phyloP scores from a whole-genome alignment of 2,329 filamentous ascomycete species.

The Dactylella cylindrospora region DNA sequence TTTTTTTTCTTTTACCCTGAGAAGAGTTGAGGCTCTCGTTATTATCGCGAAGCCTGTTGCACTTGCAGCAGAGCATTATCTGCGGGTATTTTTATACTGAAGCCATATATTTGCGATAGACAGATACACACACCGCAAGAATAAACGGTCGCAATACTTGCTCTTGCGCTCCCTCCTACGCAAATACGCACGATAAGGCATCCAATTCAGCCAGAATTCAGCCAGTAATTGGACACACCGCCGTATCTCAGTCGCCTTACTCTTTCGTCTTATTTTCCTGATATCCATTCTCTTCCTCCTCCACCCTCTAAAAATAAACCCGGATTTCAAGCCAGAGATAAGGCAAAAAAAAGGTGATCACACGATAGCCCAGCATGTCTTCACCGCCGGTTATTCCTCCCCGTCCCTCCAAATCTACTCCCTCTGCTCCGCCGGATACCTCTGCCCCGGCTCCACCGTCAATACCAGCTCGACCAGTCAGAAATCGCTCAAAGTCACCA shows the following conservation, averaged over 20 bases:
- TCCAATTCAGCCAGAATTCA: slow-evolving; percentile 43
- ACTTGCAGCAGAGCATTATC: too few species aligned
- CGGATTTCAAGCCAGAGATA: slow-evolving; percentile 4
- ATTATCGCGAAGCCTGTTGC: too few species aligned
- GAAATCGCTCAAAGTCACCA: slow-evolving; percentile 51
- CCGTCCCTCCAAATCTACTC: slow-evolving; percentile 43
- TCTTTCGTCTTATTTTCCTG: slow-evolving; percentile 12
- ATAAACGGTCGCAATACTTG: slow-evolving; percentile 25
- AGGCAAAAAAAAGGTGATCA: slow-evolving; percentile 3
- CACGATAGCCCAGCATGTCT: slow-evolving; percentile 43
- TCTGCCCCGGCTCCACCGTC: slow-evolving; percentile 55
- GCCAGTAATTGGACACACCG: slow-evolving; percentile 7
- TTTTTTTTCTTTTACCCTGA: too few species aligned
- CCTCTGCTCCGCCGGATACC: slow-evolving; percentile 47
- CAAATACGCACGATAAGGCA: slow-evolving; percentile 39
- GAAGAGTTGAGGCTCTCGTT: too few species aligned
- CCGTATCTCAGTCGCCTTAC: slow-evolving; percentile 1
- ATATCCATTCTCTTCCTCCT: slow-evolving; percentile 7
- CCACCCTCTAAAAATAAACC: slow-evolving; percentile 1
- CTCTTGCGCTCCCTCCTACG: too few species aligned
- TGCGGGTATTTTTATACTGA: too few species aligned
- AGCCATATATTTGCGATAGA: too few species aligned
- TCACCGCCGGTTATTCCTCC: slow-evolving; percentile 46
- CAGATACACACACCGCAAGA: too few species aligned
- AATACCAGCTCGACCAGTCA: slow-evolving; percentile 62